Evolutionary conservation across 352 stramenopile species (phyloP), one percentile per base, ranked within the genome.

Genomic region (Phytophthora tentaculata): DNA sequence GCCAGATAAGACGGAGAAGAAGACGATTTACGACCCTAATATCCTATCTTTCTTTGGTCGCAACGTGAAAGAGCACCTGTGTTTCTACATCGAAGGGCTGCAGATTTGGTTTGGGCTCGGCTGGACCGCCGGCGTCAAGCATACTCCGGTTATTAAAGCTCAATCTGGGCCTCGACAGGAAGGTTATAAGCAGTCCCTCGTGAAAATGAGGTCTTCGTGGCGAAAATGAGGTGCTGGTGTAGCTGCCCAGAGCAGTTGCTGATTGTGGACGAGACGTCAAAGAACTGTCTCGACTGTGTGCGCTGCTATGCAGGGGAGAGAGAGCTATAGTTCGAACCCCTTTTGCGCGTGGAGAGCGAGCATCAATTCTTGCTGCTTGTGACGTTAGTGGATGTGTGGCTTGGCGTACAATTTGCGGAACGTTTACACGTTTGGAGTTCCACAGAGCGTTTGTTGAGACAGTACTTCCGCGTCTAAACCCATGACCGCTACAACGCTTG

Each of bases 251-350:
- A 65, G 26, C 59, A 67, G 26, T 47, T 70, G 1, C 19, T 73
- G 0, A 69, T 72, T 26, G 24, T 73, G 0, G 63, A 76, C 35
- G 69, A 77, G 57, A 71, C 60, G 2, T 54, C 24, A 0, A 73
- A 67, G 48, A 67, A 64, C 28, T 32, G n/a, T n/a, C n/a, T n/a
- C n/a, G n/a, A n/a, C n/a, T n/a, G n/a, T n/a, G n/a, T n/a, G n/a
- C n/a, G n/a, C n/a, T n/a, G n/a, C n/a, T n/a, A n/a, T n/a, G n/a
- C n/a, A n/a, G n/a, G n/a, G n/a, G n/a, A n/a, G n/a, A n/a, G n/a
- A n/a, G n/a, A n/a, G n/a, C n/a, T n/a, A n/a, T n/a, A n/a, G n/a
- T n/a, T n/a, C n/a, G n/a, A n/a, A n/a, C n/a, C n/a, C n/a, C n/a
- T n/a, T n/a, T n/a, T n/a, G n/a, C n/a, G n/a, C n/a, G n/a, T n/a